Evolutionary conservation across 2,329 filamentous ascomycete species (phyloP), one percentile per base, ranked within the genome.

Genomic region (Scedosporium dehoogii): DNA sequence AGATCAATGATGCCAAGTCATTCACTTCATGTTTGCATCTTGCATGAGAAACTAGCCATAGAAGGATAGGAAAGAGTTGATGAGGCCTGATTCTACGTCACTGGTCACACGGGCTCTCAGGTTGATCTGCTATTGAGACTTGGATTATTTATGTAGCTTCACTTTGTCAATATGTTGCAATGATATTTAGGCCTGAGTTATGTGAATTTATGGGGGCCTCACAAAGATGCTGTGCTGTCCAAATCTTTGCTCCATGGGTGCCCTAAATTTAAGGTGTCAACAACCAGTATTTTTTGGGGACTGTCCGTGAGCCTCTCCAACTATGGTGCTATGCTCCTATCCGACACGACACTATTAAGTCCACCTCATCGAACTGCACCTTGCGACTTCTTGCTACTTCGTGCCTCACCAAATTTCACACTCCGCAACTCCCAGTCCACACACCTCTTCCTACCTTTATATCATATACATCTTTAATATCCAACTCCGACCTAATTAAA

Each of bases 341-440:
- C 33, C 33, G 33, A 38, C 33, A 38, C 33, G 33, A 38, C 33
- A 38, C 59, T 25, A 33, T n/a, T 60, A 60, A 60, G 59, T 60
- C 59, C 59, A 60, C 25, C 48, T 60, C 44, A 60, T 44, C 59
- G 51, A 60, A 60, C 44, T 51, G 41, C 25, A 60, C 41, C 59
- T 46, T 33, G 59, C 59, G 33, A 38, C 25, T 18, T 18, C 58
- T 46, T 27, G 29, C 59, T 25, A 12, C 23, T 23, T 55, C 51
- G 21, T 55, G 51, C 12, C 51, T 55, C 23, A 46, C 55, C 64
- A 63, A 61, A 57, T 58, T 63, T 56, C 56, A 41, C 60, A 51
- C 55, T 63, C 38, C 62, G 59, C 63, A 56, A 63, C 60, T 62
- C 65, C 58, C 56, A 57, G 59, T 61, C 61, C 46, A 60, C 46